Percentiles rank a stretch among this genome's conserved stretches.
These are phyloP conservation scores for Drechslerella coelobrocha DNA, from an alignment of 2,329 filamentous ascomycete genomes.

Conservation along the genomic window DNA sequence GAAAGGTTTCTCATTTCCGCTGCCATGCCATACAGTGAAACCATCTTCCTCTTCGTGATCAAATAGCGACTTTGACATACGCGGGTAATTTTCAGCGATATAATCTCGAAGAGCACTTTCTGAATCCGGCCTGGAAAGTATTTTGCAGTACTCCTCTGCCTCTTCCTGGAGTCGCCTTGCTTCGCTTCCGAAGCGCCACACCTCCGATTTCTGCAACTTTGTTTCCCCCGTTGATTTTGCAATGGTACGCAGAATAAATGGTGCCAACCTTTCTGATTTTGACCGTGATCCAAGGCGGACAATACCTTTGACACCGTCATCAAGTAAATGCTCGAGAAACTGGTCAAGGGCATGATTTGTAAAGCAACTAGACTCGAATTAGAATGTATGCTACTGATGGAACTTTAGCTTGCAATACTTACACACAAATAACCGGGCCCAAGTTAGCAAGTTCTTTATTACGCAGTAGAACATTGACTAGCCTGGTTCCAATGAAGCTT, in stretches of 20 bases:
- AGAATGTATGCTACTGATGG: background rate
- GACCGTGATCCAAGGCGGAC: slow-evolving; percentile 69
- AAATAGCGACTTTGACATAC: slow-evolving; percentile 9
- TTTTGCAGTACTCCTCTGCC: slow-evolving; percentile 21
- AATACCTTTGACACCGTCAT: slow-evolving; percentile 62
- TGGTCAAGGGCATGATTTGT: slow-evolving; percentile 66
- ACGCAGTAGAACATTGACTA: slow-evolving; percentile 60
- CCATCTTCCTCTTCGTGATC: slow-evolving; percentile 22
- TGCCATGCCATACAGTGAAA: slow-evolving; percentile 6
- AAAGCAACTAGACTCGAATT: slow-evolving; percentile 58
- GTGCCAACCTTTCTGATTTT: slow-evolving; percentile 63
- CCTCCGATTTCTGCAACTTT: slow-evolving; percentile 18
- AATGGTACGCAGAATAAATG: slow-evolving; percentile 21
- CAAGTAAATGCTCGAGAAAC: slow-evolving; percentile 67
- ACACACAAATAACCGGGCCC: slow-evolving; percentile 64
- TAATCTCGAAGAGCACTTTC: slow-evolving; percentile 18
- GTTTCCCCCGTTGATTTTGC: slow-evolving; percentile 20
- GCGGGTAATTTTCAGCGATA: slow-evolving; percentile 12
- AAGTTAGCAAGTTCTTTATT: slow-evolving; percentile 59
- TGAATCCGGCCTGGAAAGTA: background rate
- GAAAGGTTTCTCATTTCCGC: slow-evolving; percentile 20
- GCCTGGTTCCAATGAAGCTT: slow-evolving; percentile 65
- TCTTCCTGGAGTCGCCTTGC: background rate
- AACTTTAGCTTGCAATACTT: slow-evolving; percentile 38
- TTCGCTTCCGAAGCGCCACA: background rate